phyloP scores from a whole-genome alignment of 148 eudicot genomes.

The Silene latifolia region DNA sequence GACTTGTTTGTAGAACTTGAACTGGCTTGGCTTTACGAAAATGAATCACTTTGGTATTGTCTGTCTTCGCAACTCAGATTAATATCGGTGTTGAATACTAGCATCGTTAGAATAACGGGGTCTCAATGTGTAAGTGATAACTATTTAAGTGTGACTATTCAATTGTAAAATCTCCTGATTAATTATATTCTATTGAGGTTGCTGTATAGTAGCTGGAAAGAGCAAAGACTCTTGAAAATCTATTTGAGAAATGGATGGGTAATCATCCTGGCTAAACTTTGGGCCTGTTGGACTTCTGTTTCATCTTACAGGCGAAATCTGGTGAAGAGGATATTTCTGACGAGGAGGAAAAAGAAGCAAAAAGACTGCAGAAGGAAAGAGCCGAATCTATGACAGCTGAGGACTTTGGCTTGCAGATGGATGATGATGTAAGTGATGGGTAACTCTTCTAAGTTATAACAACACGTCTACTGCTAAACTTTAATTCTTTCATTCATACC shows the following conservation, averaged over 20 bases:
- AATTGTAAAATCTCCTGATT: not conserved
- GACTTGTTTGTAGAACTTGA: not conserved
- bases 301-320: slow-evolving; percentile 44
- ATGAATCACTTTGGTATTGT: not conserved
- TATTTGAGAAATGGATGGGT: not conserved
- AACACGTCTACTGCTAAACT: not conserved
- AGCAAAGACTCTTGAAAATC: not conserved
- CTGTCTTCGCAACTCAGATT: not conserved
- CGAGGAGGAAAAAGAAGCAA: slow-evolving; percentile 72
- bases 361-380: slow-evolving; percentile 52
- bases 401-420: slow-evolving; percentile 64
- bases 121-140: not conserved
- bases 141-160: not conserved
- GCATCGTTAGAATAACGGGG: not conserved
- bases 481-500: not conserved
- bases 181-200: not conserved
- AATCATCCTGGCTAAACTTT: not conserved
- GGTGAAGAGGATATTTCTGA: slow-evolving; percentile 62
- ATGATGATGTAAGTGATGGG: slow-evolving; percentile 64
- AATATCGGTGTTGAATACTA: not conserved
- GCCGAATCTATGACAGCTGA: slow-evolving; percentile 45
- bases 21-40: not conserved
- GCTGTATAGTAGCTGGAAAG: not conserved
- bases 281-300: slow-evolving; percentile 11
- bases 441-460: slow-evolving; percentile 7